Conservation (phyloP, 2,329 filamentous ascomycete genomes). For the Colletotrichum agaves region DNA sequence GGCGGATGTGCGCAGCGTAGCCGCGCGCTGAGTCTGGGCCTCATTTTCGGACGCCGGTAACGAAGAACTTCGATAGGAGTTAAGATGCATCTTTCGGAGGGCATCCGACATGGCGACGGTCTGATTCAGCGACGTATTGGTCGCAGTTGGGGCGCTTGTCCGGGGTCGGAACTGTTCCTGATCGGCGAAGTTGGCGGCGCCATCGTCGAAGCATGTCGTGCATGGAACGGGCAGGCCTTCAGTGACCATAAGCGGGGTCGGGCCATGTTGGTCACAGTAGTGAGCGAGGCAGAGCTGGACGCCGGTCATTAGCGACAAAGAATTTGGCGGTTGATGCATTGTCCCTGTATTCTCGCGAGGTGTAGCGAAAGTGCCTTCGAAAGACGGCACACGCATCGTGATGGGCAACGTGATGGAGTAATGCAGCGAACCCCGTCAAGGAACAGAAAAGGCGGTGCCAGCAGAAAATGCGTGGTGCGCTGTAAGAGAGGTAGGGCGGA, state of each 20-base stretch:
- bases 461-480: neutral
- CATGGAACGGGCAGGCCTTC: conserved; percentile 72
- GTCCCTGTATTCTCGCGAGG: conserved; percentile 11
- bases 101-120: conserved; percentile 57
- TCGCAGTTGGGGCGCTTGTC: conserved; percentile 51
- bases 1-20: conserved; percentile 54
- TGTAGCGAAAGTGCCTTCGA: conserved; percentile 31
- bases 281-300: conserved; percentile 75
- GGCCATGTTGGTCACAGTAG: conserved; percentile 77
- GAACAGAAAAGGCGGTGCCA: neutral
- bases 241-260: conserved; percentile 76
- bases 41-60: conserved; percentile 58
- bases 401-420: neutral
- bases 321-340: conserved; percentile 32
- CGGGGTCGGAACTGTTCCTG: conserved; percentile 49
- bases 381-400: conserved; percentile 38
- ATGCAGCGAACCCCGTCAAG: neutral
- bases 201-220: conserved; percentile 65
- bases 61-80: conserved; percentile 54
- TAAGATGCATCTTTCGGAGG: conserved; percentile 59
- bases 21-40: conserved; percentile 53
- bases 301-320: conserved; percentile 38
- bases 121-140: conserved; percentile 34
- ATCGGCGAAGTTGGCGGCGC: conserved; percentile 45
- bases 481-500: neutral